phyloP scores from a whole-genome alignment of 139 green algal species.

The Chlorella sorokiniana region DNA sequence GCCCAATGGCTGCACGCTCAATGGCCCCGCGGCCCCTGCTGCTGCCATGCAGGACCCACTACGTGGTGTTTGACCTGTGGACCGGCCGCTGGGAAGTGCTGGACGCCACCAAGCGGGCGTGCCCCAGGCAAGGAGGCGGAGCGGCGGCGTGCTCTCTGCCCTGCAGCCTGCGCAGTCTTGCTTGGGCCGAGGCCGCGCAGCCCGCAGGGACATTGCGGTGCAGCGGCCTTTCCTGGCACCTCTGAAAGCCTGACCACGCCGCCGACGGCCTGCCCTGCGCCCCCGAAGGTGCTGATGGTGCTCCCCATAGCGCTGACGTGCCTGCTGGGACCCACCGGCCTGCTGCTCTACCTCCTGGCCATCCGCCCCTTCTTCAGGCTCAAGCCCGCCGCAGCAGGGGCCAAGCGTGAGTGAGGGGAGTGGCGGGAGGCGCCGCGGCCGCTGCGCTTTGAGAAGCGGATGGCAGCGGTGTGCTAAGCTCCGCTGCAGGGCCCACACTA shows the following conservation, averaged over 20 bases:
- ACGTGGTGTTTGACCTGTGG: slow-evolving; percentile 20
- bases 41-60: not conserved
- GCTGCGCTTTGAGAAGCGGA: not conserved
- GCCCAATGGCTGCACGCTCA: too few species aligned
- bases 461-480: too few species aligned
- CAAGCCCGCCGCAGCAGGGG: not conserved
- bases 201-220: too few species aligned
- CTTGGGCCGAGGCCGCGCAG: too few species aligned
- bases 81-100: slow-evolving; percentile 10
- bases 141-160: too few species aligned
- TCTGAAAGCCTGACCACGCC: too few species aligned
- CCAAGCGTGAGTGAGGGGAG: not conserved
- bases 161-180: too few species aligned
- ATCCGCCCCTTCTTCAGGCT: slow-evolving; percentile 10
- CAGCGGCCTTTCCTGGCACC: not conserved
- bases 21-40: not conserved
- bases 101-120: slow-evolving; percentile 4
- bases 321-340: not conserved
- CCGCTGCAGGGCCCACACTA: too few species aligned
- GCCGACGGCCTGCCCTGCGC: not conserved
- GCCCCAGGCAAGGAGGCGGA: not conserved
- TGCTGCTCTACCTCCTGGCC: slow-evolving; percentile 13
- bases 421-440: not conserved
- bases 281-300: slow-evolving; percentile 1
- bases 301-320: not conserved